These are phyloP conservation scores for Diaporthe sp. DNA, from an alignment of 2,329 filamentous ascomycete genomes.

Conservation along the genomic window DNA sequence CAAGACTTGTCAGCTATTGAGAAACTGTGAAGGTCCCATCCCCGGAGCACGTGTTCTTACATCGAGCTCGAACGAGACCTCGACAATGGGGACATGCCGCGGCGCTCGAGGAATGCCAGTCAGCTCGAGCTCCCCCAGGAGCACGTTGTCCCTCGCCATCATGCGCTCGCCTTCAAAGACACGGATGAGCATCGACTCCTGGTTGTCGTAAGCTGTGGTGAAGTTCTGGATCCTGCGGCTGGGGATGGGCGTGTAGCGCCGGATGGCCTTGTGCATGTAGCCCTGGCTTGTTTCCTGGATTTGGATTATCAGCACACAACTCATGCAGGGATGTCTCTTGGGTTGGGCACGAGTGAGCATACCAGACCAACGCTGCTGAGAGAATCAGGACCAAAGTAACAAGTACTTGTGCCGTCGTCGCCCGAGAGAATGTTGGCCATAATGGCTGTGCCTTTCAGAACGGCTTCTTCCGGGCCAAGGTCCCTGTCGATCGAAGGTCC, in stretches of 20 bases:
- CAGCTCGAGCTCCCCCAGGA: not conserved
- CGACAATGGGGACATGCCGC: not conserved
- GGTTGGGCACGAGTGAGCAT: not conserved
- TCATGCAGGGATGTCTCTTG: too few relatives aligned
- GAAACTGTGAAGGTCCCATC: too few relatives aligned
- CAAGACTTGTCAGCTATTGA: fast-evolving
- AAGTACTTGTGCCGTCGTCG: not conserved
- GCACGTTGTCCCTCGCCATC: not conserved
- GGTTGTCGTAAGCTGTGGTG: not conserved
- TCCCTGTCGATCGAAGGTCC: not conserved
- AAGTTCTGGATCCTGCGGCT: not conserved
- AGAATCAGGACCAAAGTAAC: too few relatives aligned
- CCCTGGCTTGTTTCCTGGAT: not conserved
- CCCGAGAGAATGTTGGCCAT: not conserved
- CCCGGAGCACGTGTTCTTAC: not conserved
- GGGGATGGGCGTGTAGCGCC: not conserved
- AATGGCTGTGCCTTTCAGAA: not conserved
- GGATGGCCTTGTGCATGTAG: not conserved
- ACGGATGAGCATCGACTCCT: not conserved
- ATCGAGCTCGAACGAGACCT: not conserved
- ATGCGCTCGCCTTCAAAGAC: not conserved
- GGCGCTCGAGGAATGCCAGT: conserved; percentile 1
- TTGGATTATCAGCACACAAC: not conserved
- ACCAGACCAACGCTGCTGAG: not conserved
- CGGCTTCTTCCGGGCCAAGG: not conserved